These are phyloP conservation scores for Penicillium goetzii DNA, from an alignment of 495 filamentous ascomycete species.

Conservation along the genomic window DNA sequence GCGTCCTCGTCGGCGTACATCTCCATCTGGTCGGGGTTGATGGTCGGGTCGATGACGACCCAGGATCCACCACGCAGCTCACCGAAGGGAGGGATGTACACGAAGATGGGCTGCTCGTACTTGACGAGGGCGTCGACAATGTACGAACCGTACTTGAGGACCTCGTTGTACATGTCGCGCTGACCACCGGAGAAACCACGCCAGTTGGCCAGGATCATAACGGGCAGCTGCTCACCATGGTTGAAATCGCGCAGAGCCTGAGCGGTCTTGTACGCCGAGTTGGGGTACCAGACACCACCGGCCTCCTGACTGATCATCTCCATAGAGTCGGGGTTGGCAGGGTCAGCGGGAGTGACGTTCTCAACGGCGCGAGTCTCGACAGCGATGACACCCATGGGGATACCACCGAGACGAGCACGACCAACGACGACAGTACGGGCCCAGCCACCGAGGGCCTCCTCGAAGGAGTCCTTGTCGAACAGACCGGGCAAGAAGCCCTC, in stretches of 20 bases:
- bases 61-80: constrained; percentile 98
- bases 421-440: constrained; percentile 95
- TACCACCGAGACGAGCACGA: constrained; percentile 94
- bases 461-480: constrained; percentile 95
- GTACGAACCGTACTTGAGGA: constrained; percentile 98
- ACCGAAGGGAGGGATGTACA: constrained; percentile 96
- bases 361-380: constrained; percentile 96
- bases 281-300: constrained; percentile 99
- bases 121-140: constrained; percentile 98
- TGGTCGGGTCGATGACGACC: constrained; percentile 98
- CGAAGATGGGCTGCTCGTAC: constrained; percentile 97
- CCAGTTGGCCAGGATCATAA: constrained; percentile 99
- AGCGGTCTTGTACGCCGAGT: constrained; percentile 98
- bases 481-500: constrained; percentile 87
- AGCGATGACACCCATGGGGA: constrained; percentile 97
- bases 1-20: constrained; percentile 98
- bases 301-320: constrained; percentile 93
- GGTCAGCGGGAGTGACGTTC: constrained; percentile 97
- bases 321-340: constrained; percentile 96
- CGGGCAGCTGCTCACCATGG: constrained; percentile 93
- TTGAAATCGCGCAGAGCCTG: constrained; percentile 99
- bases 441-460: constrained; percentile 96
- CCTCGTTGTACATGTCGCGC: constrained; percentile 99
- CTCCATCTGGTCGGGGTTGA: constrained; percentile 95
- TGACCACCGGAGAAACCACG: constrained; percentile 99